These are phyloP conservation scores for button mushroom (Agaricus bisporus) DNA, from an alignment of 768 basidiomycete species.

Conservation along the genomic window DNA sequence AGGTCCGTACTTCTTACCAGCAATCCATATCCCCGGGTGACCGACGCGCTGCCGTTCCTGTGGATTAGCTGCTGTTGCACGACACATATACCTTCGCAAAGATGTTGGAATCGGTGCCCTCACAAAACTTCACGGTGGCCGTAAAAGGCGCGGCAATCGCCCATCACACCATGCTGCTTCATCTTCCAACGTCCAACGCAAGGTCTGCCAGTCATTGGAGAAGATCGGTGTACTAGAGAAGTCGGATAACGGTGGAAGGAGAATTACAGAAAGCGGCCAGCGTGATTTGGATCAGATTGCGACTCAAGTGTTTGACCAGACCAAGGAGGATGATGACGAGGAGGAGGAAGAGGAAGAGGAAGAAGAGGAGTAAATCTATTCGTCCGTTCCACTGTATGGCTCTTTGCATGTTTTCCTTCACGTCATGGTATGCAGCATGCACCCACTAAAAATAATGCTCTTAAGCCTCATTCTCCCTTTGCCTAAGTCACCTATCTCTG, in stretches of 20 bases:
- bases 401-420: constrained; percentile 32
- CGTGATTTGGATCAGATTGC: constrained; percentile 94
- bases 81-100: constrained; percentile 99
- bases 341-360: constrained; percentile 69
- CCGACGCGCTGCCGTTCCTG: not conserved
- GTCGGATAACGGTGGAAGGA: constrained; percentile 88
- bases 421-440: constrained; percentile 35
- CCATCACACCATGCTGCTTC: constrained; percentile 90
- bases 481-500: not conserved
- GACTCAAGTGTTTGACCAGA: constrained; percentile 78
- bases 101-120: constrained; percentile 92
- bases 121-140: constrained; percentile 93
- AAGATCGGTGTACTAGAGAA: constrained; percentile 98
- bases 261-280: constrained; percentile 95
- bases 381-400: constrained; percentile 21
- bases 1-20: constrained; percentile 48
- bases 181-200: constrained; percentile 87
- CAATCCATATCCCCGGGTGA: constrained; percentile 1
- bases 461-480: constrained; percentile 10
- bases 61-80: constrained; percentile 80
- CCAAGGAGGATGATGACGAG: constrained; percentile 67
- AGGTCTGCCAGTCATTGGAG: constrained; percentile 94
- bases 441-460: constrained; percentile 27
- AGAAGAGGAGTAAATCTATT: constrained; percentile 41
- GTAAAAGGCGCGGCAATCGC: constrained; percentile 93